A percentile compares a stretch with the other conserved stretches of the same genome.
Evolutionary conservation across 257 asterid species (phyloP).

Genomic region (Lycium barbarum): DNA sequence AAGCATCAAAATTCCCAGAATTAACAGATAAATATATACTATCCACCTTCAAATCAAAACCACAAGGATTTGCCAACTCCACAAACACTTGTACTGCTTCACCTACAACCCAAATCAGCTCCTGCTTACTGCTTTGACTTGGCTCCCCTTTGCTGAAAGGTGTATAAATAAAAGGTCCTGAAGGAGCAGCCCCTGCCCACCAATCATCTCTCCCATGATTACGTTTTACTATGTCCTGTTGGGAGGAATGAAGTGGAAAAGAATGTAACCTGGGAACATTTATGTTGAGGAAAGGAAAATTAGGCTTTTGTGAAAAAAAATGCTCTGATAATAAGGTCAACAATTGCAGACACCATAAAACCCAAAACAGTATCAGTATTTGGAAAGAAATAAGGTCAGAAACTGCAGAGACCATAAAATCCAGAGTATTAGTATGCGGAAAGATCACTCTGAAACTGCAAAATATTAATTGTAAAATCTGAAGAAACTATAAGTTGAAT

Average conservation of each 20-base stretch:
- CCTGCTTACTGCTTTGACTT: constrained; percentile 75
- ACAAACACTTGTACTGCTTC: constrained; percentile 96
- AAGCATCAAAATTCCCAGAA: constrained; percentile 90
- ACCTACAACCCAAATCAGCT: constrained; percentile 89
- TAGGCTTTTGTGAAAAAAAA: constrained; percentile 26
- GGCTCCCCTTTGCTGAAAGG: constrained; percentile 98
- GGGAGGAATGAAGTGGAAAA: constrained; percentile 88
- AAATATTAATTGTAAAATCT: not conserved
- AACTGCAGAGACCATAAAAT: constrained; percentile 24
- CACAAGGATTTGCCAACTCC: constrained; percentile 99
- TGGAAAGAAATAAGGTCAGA: not conserved
- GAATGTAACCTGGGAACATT: constrained; percentile 81
- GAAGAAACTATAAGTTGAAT: not conserved
- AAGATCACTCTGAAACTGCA: constrained; percentile 11
- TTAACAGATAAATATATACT: constrained; percentile 92
- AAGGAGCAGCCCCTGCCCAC: constrained; percentile 99
- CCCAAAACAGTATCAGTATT: not conserved
- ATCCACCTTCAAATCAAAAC: constrained; percentile 92
- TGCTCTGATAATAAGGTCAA: constrained; percentile 2
- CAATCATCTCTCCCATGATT: constrained; percentile 87
- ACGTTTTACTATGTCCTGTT: constrained; percentile 90
- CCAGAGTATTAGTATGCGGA: not conserved
- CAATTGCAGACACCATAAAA: constrained; percentile 24
- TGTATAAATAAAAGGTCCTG: constrained; percentile 98
- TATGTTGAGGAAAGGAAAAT: constrained; percentile 32